These are phyloP conservation scores for Pleurozium schreberi DNA, from an alignment of 225 moss, liverwort and hornwort species.

Conservation along the genomic window DNA sequence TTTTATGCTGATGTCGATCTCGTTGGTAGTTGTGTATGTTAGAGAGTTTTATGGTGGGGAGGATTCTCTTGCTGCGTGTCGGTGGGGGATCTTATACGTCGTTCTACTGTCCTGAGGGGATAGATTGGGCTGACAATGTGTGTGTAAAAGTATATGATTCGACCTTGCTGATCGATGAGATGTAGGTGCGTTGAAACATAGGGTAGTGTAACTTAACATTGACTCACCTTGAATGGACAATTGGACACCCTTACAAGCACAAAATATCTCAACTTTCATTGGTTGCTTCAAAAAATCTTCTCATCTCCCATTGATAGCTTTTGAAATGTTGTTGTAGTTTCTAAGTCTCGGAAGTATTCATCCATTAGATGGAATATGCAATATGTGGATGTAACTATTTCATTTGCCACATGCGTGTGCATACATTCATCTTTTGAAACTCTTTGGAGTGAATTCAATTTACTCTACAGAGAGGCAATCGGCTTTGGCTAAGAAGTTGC, in stretches of 20 bases:
- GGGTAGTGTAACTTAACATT: not conserved
- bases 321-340: not conserved
- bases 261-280: not conserved
- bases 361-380: not conserved
- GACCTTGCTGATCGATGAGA: not conserved
- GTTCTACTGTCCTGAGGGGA: not conserved
- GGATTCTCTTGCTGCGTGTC: not conserved
- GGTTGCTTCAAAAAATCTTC: not conserved
- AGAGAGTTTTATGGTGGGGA: not conserved
- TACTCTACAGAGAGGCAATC: fast-evolving
- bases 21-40: not conserved
- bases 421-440: too few relatives aligned
- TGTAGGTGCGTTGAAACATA: not conserved
- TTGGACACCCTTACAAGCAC: not conserved
- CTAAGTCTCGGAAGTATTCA: not conserved
- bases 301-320: not conserved
- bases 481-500: not conserved
- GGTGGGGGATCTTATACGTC: not conserved
- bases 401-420: too few relatives aligned
- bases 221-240: not conserved
- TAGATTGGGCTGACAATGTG: not conserved
- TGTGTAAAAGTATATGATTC: not conserved
- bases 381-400: too few relatives aligned
- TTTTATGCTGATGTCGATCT: not conserved
- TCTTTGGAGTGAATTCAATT: not conserved